These are phyloP conservation scores for Albifimbria verrucaria DNA, from an alignment of 2,329 filamentous ascomycete species.

Conservation along the genomic window DNA sequence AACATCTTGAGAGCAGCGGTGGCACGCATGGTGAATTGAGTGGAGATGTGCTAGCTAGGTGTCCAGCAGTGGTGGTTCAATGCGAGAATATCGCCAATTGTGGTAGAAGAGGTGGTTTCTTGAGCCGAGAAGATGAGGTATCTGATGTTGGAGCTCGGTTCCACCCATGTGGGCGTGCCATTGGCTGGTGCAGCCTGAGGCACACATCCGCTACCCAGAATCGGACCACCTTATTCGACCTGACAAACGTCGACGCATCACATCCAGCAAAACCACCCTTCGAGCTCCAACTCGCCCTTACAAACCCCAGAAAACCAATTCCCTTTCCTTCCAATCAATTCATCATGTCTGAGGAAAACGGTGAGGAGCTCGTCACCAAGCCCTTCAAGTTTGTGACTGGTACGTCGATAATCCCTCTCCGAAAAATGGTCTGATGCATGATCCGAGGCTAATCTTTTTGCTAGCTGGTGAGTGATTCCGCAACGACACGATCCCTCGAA, in stretches of 20 bases:
- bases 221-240: slow-evolving; percentile 41
- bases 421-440: slow-evolving; percentile 32
- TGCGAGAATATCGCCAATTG: slow-evolving; percentile 26
- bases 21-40: slow-evolving; percentile 58
- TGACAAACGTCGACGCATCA: slow-evolving; percentile 30
- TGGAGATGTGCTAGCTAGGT: slow-evolving; percentile 22
- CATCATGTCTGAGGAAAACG: slow-evolving; percentile 88
- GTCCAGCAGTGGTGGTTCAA: slow-evolving; percentile 26
- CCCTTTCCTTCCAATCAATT: slow-evolving; percentile 25
- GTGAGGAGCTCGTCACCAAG: slow-evolving; percentile 79
- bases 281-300: slow-evolving; percentile 34
- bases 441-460: slow-evolving; percentile 39
- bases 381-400: slow-evolving; percentile 99
- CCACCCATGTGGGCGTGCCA: slow-evolving; percentile 23
- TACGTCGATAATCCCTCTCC: slow-evolving; percentile 51
- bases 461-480: slow-evolving; percentile 39
- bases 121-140: slow-evolving; percentile 26
- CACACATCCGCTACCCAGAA: slow-evolving; percentile 28
- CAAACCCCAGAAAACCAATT: slow-evolving; percentile 17
- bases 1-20: slow-evolving; percentile 65
- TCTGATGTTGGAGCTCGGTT: slow-evolving; percentile 29
- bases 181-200: slow-evolving; percentile 36
- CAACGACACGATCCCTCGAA: slow-evolving; percentile 12
- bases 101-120: slow-evolving; percentile 18
- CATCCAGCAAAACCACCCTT: slow-evolving; percentile 25